A percentile compares a stretch with the other conserved stretches of the same genome.
Conservation (phyloP, 1,284 basidiomycete genomes). For the Trametes hirsuta region DNA sequence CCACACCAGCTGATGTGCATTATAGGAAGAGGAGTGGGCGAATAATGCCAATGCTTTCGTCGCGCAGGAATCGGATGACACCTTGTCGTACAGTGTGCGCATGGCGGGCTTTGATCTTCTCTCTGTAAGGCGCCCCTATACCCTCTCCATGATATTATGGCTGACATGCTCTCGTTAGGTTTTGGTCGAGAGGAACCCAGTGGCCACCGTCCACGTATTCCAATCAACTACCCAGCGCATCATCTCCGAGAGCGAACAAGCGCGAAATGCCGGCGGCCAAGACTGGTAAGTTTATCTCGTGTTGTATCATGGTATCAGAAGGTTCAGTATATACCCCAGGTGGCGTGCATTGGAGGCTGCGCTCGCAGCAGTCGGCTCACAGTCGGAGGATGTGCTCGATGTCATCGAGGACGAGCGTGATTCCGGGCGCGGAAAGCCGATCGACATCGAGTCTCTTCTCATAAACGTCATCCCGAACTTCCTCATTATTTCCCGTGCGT, state of each 20-base stretch:
- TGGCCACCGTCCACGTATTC: constrained; percentile 59
- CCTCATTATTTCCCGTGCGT: constrained; percentile 64
- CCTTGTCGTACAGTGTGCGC: constrained; percentile 79
- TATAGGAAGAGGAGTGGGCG: constrained; percentile 89
- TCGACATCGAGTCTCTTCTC: constrained; percentile 81
- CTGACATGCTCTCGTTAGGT: constrained; percentile 46
- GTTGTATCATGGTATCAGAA: background rate
- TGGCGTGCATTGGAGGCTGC: constrained; percentile 90
- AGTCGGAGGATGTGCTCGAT: constrained; percentile 78
- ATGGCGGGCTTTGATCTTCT: constrained; percentile 86
- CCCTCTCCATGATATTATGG: constrained; percentile 2
- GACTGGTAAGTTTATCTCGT: constrained; percentile 50
- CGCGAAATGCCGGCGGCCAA: constrained; percentile 51
- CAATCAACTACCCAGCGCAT: constrained; percentile 61
- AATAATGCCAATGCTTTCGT: constrained; percentile 91
- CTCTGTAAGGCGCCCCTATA: constrained; percentile 47
- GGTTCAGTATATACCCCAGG: constrained; percentile 45
- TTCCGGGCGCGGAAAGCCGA: constrained; percentile 61
- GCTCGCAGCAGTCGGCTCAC: constrained; percentile 84
- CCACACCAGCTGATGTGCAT: background rate
- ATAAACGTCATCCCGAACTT: constrained; percentile 80
- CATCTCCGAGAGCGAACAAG: constrained; percentile 56
- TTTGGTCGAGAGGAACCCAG: constrained; percentile 70
- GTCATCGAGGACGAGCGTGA: constrained; percentile 76
- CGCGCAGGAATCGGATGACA: constrained; percentile 94